Conservation (phyloP, 306 rosid species). For the Begonia loranthoides region DNA sequence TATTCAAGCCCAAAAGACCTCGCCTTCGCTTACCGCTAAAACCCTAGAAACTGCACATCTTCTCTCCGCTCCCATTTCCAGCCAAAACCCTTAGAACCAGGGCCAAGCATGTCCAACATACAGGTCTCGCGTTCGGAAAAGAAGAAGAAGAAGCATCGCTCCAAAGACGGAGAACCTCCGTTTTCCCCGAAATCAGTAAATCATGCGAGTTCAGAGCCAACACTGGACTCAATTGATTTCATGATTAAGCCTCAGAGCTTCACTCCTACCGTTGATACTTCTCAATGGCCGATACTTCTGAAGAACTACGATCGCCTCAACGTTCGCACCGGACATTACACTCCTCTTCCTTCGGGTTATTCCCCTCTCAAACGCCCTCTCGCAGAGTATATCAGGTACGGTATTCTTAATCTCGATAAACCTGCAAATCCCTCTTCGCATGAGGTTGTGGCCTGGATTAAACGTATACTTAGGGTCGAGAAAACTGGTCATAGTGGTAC, state of each 20-base stretch:
- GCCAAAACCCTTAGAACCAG: neutral
- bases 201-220: constrained; percentile 6
- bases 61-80: neutral
- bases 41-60: constrained; percentile 7
- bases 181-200: neutral
- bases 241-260: constrained; percentile 59
- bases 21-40: constrained; percentile 3
- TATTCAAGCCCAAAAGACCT: too few species aligned
- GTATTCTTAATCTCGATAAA: constrained; percentile 64
- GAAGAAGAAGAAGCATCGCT: constrained; percentile 32
- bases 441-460: constrained; percentile 83
- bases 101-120: constrained; percentile 21
- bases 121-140: constrained; percentile 33
- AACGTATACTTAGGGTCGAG: constrained; percentile 58
- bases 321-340: constrained; percentile 76
- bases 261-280: constrained; percentile 59
- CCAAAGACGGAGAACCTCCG: constrained; percentile 8
- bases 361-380: constrained; percentile 77
- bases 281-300: constrained; percentile 74
- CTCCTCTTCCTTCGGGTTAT: constrained; percentile 62
- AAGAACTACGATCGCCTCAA: constrained; percentile 84
- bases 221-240: constrained; percentile 20
- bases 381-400: constrained; percentile 50
- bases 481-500: constrained; percentile 84
- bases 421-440: constrained; percentile 89